Evolutionary conservation across 192 early-diverging fungal genomes (phyloP), one percentile per base, ranked within the genome.

Genomic region (Backusella parvicylindrica): DNA sequence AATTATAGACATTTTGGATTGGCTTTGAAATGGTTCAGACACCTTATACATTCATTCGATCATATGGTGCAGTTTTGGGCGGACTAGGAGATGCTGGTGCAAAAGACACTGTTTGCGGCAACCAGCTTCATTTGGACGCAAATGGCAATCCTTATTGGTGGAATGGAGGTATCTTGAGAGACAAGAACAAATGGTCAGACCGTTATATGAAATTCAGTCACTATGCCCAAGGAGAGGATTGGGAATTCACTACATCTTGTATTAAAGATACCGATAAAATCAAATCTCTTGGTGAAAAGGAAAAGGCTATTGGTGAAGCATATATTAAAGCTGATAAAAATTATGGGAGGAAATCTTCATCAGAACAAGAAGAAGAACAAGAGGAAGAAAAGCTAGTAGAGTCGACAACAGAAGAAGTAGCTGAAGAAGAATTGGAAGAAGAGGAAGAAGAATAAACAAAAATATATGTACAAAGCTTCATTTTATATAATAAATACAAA

Each of bases 21-120:
- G 89, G 89, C 2, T 85, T 79, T 38, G 91, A 91, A 75, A 85
- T 89, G 83, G 67, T 84, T 23, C 81, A 87, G 30, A 82, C 85
- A 32, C 89, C 87, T 1, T 88, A 87, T 68, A 74, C 80, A 13
- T 89, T 86, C 35, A 77, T 83, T 26, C 79, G 78, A 50, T 84
- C 80, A 6, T 80, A 84, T 71, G 86, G 83, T 9, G 88, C 81
- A 9, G 84, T 82, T 21, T 82, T 90, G 66, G 90, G 89, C 32
- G 84, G 77, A 36, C 78, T 86, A 28, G 76, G 81, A 26, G 64
- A 75, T 28, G 79, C 50, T 8, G 73, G 84, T 9, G 67, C 72
- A 26, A 6, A 77, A 0, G 60, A 65, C 2, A 71, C 21, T 15
- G 84, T 87, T 1, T 87, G 86, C 74, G 84, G 84, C 49, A 82